phyloP scores from a whole-genome alignment of 768 basidiomycete genomes.

The Botryobasidium botryosum region DNA sequence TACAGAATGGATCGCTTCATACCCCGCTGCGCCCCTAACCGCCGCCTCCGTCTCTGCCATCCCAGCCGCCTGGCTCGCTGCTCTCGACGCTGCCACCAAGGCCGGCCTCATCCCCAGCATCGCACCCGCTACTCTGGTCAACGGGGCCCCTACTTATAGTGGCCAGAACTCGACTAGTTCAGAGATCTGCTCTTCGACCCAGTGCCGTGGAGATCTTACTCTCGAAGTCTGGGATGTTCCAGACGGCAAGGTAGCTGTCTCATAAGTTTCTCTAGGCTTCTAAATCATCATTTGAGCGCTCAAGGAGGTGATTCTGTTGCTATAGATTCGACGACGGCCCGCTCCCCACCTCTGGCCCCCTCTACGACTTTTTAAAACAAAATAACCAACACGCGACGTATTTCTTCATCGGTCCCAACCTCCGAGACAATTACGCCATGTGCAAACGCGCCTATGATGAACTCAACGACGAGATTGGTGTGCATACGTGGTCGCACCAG shows the following conservation, averaged over 20 bases:
- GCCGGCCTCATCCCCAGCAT: constrained; percentile 62
- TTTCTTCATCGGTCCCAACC: constrained; percentile 77
- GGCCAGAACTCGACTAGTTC: constrained; percentile 23
- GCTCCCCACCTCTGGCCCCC: constrained; percentile 23
- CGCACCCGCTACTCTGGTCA: constrained; percentile 28
- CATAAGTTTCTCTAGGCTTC: too few relatives aligned
- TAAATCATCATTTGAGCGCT: too few relatives aligned
- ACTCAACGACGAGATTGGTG: constrained; percentile 20
- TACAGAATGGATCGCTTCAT: constrained; percentile 24
- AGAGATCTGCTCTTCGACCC: constrained; percentile 60
- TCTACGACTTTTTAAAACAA: constrained; percentile 50
- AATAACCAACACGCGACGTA: constrained; percentile 63
- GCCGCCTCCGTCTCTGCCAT: too few relatives aligned
- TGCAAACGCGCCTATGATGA: constrained; percentile 40
- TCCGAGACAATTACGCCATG: constrained; percentile 35
- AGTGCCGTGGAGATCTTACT: constrained; percentile 38
- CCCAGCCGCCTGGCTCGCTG: constrained; percentile 55
- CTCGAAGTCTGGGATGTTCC: constrained; percentile 75
- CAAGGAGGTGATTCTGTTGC: too few relatives aligned
- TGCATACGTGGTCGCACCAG: constrained; percentile 21
- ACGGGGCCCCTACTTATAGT: constrained; percentile 17
- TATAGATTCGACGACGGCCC: constrained; percentile 76
- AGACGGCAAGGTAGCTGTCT: constrained; percentile 33
- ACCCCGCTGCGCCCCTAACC: too few relatives aligned
- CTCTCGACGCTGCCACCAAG: constrained; percentile 45